Evolutionary conservation across 768 basidiomycete genomes (phyloP), one percentile per base, ranked within the genome.

Genomic region (Amylocystis lapponica): DNA sequence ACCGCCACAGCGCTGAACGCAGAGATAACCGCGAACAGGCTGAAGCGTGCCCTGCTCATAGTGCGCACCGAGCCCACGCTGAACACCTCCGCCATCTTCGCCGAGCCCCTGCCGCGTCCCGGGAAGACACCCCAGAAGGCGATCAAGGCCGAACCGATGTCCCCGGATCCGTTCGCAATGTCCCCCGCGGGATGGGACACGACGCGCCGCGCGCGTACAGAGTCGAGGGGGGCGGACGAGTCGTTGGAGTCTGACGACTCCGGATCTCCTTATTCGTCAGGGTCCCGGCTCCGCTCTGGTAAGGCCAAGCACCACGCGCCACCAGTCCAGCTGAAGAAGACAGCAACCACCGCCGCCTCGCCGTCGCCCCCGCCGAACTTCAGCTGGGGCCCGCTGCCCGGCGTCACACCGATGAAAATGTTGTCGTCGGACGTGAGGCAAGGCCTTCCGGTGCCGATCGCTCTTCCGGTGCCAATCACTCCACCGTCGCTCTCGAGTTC

Each of bases 1-100:
- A 87, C 88, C 0, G 86, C 87, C 0, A 86, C 86, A 2, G 87
- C 90, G 19, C 67, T 93, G 36, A 86, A 87, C 46, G 82, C 86
- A 0, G 90, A 92, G 61, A 71, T 84, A 23, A 76, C 83, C 5
- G 83, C 83, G 2, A 74, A 77, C 38, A 74, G 69, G 46, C 69
- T 92, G 43, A 91, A 90, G 63, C 69, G 69, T 4, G 81, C 81
- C 0, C 67, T 92, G 8, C 62, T 89, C 19, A 57, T 67, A 5
- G 71, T 70, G 1, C 75, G 87, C 26, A 71, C 70, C 43, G 71
- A 79, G 47, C 88, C 89, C 0, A 62, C 86, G 27, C 61, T 90
- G 30, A 90, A 86, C 55, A 74, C 65, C 5, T 74, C 69, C 42
- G 80, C 74, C 1, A 53, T 50, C 2, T 43, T 51, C 39, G 53